Conservation (phyloP, 768 basidiomycete genomes). For the Lanmaoa rubissima region DNA sequence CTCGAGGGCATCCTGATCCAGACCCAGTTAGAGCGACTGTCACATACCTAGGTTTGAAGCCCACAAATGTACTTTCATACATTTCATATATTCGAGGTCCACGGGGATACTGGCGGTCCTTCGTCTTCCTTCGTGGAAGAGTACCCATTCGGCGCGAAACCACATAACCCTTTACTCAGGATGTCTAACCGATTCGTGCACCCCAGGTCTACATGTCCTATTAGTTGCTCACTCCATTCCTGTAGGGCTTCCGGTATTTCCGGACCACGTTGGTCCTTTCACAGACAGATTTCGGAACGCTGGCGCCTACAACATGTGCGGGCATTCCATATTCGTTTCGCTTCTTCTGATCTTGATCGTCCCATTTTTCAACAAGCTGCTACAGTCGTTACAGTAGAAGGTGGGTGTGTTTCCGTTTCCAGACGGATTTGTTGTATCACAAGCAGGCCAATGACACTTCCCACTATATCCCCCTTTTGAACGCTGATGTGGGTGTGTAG, state of each 20-base stretch:
- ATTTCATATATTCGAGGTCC: neutral
- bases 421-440: neutral
- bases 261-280: neutral
- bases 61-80: neutral
- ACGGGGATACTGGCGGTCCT: neutral
- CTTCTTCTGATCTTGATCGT: conserved; percentile 10
- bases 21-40: neutral
- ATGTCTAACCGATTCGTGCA: neutral
- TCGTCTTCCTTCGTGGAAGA: neutral
- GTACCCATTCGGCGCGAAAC: neutral
- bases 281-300: neutral
- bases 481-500: neutral
- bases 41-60: neutral
- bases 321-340: neutral
- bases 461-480: conserved; percentile 9
- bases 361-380: neutral
- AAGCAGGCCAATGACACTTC: neutral
- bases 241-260: neutral
- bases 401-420: neutral
- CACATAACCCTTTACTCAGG: neutral
- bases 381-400: neutral
- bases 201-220: no score
- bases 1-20: neutral
- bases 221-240: no score
- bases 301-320: neutral